A percentile compares a stretch with the other conserved stretches of the same genome.
Conservation (phyloP, 73 alveolate species). For the Paraurostyla sp. region DNA sequence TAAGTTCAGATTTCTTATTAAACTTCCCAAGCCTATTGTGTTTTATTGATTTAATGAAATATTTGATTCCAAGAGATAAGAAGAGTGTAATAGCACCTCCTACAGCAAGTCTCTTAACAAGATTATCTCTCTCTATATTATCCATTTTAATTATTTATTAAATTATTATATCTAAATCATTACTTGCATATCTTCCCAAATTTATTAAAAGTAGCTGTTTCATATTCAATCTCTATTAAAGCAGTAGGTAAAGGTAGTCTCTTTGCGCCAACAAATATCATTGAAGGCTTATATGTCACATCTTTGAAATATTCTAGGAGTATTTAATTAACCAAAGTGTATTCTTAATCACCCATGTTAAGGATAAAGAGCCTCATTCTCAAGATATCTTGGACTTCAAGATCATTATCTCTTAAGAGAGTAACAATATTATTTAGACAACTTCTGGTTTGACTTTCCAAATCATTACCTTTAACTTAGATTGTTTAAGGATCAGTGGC, state of each 20-base stretch:
- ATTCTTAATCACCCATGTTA: background rate
- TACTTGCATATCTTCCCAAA: background rate
- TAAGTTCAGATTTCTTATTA: background rate
- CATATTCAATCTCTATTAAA: constrained; percentile 4
- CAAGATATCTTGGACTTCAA: background rate
- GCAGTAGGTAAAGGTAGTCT: constrained; percentile 13
- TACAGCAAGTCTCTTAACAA: constrained; percentile 12
- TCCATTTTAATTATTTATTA: background rate
- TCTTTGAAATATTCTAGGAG: background rate
- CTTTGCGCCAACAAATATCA: background rate
- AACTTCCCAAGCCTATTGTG: background rate
- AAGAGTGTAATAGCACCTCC: constrained; percentile 3
- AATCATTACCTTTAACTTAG: background rate
- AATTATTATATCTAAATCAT: background rate
- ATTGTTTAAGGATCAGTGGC: background rate
- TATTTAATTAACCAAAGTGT: background rate
- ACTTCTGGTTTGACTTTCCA: background rate
- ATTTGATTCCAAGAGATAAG: background rate
- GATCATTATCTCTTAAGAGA: background rate
- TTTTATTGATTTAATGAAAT: background rate
- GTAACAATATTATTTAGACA: background rate
- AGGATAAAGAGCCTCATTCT: background rate
- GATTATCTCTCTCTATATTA: background rate
- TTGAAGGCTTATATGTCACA: background rate
- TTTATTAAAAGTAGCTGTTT: background rate